Evolutionary conservation across 1,139 yeast genomes (phyloP), one percentile per base, ranked within the genome.

Genomic region (Blastobotrys serpentis): DNA sequence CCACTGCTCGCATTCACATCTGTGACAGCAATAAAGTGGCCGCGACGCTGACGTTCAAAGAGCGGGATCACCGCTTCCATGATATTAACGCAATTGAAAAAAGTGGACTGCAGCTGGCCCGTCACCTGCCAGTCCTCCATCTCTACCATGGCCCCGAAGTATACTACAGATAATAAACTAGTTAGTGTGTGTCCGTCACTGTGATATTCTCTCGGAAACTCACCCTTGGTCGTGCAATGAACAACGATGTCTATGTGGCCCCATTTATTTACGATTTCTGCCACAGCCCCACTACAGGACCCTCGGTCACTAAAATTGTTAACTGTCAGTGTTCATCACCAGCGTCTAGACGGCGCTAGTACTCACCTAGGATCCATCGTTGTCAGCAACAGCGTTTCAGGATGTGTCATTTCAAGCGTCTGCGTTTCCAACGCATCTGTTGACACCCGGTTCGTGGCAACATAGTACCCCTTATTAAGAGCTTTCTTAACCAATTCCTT

Each of bases 1-100:
- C 66, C 68, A 30, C 64, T 49, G 16, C 57, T 56, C 1, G 67
- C 70, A 39, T 59, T 58, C 22, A 63, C 53, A 43, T 67, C 69
- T 11, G 67, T 59, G 11, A 66, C 49, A 30, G 60, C 60, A 25
- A 66, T 53, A 33, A 66, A 60, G 47, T 67, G 70, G 6, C 70
- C 70, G 14, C 42, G 42, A 32, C 48, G 52, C 44, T 58, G 64
- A 10, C 50, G 44, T 21, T 60, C 54, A 57, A 66, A 52, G 11
- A 49, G 33, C 1, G 69, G 69, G 19, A 66, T 49, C 2, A 57
- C 60, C 0, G 67, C 61, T 18, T 64, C 58, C 23, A 64, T 60
- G 34, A 63, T 48, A 44, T 63, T 66, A 10, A 64, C 57, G 5
- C 64, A 60, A 4, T 64, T 57, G 47, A 57, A 61, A 29, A 63